Evolutionary conservation across 2,329 filamentous ascomycete species (phyloP).

Genomic region (Trichoderma semiorbis): DNA sequence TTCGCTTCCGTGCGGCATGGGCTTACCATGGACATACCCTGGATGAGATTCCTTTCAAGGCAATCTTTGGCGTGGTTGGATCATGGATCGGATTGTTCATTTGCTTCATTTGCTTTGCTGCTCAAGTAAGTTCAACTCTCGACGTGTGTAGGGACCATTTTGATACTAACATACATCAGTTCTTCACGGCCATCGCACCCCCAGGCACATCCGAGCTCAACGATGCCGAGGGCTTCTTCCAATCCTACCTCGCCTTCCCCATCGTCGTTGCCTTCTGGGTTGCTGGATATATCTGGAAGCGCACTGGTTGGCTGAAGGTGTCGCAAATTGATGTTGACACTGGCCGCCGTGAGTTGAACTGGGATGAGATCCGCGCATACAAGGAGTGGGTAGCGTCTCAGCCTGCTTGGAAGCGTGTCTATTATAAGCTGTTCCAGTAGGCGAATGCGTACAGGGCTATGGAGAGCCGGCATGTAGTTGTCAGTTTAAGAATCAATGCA

Average conservation of each 20-base stretch:
- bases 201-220: constrained; percentile 30
- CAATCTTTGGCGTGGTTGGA: constrained; percentile 57
- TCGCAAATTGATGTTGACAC: constrained; percentile 64
- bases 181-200: constrained; percentile 48
- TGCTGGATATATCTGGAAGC: constrained; percentile 62
- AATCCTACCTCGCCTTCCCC: constrained; percentile 50
- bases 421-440: constrained; percentile 32
- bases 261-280: constrained; percentile 54
- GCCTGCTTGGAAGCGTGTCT: constrained; percentile 45
- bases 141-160: constrained; percentile 15
- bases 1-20: constrained; percentile 66
- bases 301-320: constrained; percentile 54
- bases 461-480: background rate
- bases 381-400: constrained; percentile 45
- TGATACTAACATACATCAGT: constrained; percentile 26
- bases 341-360: constrained; percentile 61
- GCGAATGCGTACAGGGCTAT: background rate
- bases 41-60: constrained; percentile 63
- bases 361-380: constrained; percentile 57
- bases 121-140: constrained; percentile 37
- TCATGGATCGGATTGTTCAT: constrained; percentile 60
- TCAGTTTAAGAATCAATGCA: background rate
- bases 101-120: constrained; percentile 50
- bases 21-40: constrained; percentile 52
- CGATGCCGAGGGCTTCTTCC: constrained; percentile 51